Conservation (phyloP, 495 filamentous ascomycete species). For the Penicillium coffeae region DNA sequence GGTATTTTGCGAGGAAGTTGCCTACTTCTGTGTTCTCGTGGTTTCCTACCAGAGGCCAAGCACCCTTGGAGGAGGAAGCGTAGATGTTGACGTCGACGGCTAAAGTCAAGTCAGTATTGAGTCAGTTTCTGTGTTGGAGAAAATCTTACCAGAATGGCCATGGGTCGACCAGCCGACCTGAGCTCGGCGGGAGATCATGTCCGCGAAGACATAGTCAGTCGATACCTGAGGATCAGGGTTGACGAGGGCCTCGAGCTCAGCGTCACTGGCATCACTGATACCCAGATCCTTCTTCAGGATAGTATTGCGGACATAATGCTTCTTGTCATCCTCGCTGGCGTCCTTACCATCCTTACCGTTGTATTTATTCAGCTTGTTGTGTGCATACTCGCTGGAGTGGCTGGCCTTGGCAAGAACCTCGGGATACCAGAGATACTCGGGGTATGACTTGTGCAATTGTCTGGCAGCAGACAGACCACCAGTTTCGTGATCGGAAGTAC, state of each 20-base stretch:
- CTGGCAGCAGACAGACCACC: slow-evolving; percentile 78
- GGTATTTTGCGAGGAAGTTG: slow-evolving; percentile 70
- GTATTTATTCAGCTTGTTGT: slow-evolving; percentile 53
- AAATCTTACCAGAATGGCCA: slow-evolving; percentile 64
- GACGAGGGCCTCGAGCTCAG: slow-evolving; percentile 67
- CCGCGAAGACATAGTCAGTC: slow-evolving; percentile 62
- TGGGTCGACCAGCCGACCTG: slow-evolving; percentile 92
- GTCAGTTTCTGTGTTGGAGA: not conserved
- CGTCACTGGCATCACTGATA: slow-evolving; percentile 65
- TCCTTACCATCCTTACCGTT: slow-evolving; percentile 32
- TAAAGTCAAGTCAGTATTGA: slow-evolving; percentile 24
- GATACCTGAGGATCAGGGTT: slow-evolving; percentile 38
- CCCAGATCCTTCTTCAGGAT: slow-evolving; percentile 67
- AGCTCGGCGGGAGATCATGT: slow-evolving; percentile 80
- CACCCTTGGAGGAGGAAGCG: slow-evolving; percentile 50
- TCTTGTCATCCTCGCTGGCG: slow-evolving; percentile 20
- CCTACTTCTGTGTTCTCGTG: slow-evolving; percentile 95
- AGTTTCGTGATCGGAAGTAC: slow-evolving; percentile 93
- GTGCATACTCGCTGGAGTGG: slow-evolving; percentile 70
- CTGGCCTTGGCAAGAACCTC: slow-evolving; percentile 73
- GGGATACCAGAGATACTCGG: slow-evolving; percentile 85
- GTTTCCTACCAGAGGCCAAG: slow-evolving; percentile 65
- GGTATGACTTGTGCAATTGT: slow-evolving; percentile 64
- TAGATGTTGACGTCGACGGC: slow-evolving; percentile 90
- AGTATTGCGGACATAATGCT: slow-evolving; percentile 53